Conservation (phyloP, 257 asterid genomes). For the Paulownia fortunei region DNA sequence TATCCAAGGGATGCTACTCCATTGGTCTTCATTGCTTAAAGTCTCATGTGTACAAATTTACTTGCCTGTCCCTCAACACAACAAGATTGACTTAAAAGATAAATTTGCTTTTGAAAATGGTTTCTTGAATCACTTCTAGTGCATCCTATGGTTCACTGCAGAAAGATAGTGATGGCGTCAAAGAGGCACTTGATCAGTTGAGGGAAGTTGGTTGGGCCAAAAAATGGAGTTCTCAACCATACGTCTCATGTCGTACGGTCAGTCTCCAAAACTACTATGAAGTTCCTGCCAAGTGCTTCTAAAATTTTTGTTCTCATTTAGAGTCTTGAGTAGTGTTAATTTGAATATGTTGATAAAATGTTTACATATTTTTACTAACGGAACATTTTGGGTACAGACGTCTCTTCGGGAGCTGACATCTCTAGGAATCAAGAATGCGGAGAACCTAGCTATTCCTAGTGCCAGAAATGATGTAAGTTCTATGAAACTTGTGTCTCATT, state of each 20-base stretch:
- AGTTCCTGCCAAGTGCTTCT: slow-evolving; percentile 23
- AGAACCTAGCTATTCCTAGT: slow-evolving; percentile 94
- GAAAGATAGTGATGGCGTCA: slow-evolving; percentile 86
- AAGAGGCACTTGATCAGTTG: slow-evolving; percentile 87
- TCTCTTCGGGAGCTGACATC: slow-evolving; percentile 86
- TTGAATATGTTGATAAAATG: neutral
- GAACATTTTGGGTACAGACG: slow-evolving; percentile 59
- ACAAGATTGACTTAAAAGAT: neutral
- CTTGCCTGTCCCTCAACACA: neutral
- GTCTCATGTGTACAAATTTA: neutral
- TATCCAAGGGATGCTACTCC: neutral
- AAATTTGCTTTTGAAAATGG: neutral
- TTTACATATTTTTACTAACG: slow-evolving; percentile 16
- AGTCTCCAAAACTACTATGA: slow-evolving; percentile 42
- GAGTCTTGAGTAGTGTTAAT: slow-evolving; percentile 19
- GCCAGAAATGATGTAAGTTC: slow-evolving; percentile 86
- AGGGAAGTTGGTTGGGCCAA: slow-evolving; percentile 83
- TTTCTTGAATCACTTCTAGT: neutral
- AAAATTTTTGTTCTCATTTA: too few species aligned
- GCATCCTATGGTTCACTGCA: slow-evolving; percentile 31
- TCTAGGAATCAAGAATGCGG: slow-evolving; percentile 91
- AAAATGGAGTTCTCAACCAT: slow-evolving; percentile 90
- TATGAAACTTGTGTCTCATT: slow-evolving; percentile 10
- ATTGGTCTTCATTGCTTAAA: slow-evolving; percentile 3
- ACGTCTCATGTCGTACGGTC: slow-evolving; percentile 94